These are phyloP conservation scores for Penicillium palitans DNA, from an alignment of 2,329 filamentous ascomycete species.

Conservation along the genomic window DNA sequence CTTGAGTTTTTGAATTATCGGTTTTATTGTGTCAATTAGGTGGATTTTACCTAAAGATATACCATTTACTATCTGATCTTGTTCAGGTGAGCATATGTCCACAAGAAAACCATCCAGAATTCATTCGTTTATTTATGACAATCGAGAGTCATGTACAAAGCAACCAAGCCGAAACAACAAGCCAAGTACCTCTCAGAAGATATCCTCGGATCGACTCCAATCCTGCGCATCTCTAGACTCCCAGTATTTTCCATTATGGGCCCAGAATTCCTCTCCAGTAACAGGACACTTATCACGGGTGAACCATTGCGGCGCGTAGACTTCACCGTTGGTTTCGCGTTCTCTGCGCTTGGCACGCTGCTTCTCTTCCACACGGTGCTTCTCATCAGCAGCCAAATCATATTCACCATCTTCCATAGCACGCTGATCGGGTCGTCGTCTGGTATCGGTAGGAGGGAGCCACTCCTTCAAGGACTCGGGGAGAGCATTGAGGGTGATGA, in stretches of 20 bases:
- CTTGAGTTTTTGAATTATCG: background rate
- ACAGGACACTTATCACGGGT: constrained; percentile 67
- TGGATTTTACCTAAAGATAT: background rate
- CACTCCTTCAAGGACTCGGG: constrained; percentile 75
- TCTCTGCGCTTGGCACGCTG: constrained; percentile 74
- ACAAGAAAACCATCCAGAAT: background rate
- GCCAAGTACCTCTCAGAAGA: constrained; percentile 54
- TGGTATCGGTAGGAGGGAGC: constrained; percentile 88
- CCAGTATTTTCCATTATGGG: constrained; percentile 90
- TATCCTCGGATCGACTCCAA: constrained; percentile 75
- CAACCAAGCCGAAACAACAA: background rate
- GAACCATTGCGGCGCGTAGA: constrained; percentile 87
- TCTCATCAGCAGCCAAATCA: constrained; percentile 87
- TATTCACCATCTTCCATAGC: constrained; percentile 99
- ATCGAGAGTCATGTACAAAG: constrained; percentile 18
- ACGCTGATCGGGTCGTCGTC: constrained; percentile 89
- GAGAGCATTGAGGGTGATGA: constrained; percentile 88
- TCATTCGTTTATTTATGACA: constrained; percentile 17
- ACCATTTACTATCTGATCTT: background rate
- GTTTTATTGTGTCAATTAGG: background rate
- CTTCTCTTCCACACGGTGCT: constrained; percentile 89
- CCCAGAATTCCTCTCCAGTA: constrained; percentile 89
- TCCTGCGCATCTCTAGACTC: constrained; percentile 58
- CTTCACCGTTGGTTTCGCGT: constrained; percentile 75
- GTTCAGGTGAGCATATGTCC: background rate